These are phyloP conservation scores for Monosporascus sp. DNA, from an alignment of 2,329 filamentous ascomycete species.

Conservation along the genomic window DNA sequence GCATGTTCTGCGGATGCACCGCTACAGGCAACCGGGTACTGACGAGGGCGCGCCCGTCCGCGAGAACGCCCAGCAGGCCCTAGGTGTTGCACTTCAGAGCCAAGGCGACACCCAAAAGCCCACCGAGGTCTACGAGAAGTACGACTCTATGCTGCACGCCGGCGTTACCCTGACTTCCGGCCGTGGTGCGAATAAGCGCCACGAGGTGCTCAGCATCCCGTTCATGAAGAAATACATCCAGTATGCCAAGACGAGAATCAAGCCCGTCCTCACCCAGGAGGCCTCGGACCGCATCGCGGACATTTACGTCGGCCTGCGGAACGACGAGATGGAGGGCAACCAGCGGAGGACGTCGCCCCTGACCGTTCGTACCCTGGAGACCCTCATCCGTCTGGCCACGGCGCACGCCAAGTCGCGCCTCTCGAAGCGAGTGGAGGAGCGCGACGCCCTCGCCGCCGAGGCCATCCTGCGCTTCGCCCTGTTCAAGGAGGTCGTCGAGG, in stretches of 20 bases:
- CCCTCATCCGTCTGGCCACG: conserved; percentile 93
- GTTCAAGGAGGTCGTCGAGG: conserved; percentile 88
- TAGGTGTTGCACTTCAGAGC: conserved; percentile 81
- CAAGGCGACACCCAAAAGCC: conserved; percentile 67
- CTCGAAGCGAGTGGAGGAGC: conserved; percentile 82
- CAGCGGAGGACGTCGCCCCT: conserved; percentile 90
- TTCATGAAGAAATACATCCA: conserved; percentile 99
- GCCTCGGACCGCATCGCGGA: conserved; percentile 88
- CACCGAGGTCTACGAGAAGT: conserved; percentile 93
- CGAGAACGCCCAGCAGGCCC: conserved; percentile 75
- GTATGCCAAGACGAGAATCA: conserved; percentile 88
- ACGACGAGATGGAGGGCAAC: conserved; percentile 93
- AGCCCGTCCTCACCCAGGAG: conserved; percentile 83
- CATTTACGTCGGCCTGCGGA: conserved; percentile 86
- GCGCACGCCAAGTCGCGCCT: conserved; percentile 91
- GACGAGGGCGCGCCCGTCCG: conserved; percentile 94
- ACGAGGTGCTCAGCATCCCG: conserved; percentile 88
- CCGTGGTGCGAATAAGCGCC: conserved; percentile 67
- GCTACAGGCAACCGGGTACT: conserved; percentile 84
- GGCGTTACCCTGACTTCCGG: conserved; percentile 76
- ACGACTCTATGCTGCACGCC: conserved; percentile 90
- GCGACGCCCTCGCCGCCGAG: conserved; percentile 83
- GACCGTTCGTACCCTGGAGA: conserved; percentile 95
- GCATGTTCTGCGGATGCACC: conserved; percentile 94
- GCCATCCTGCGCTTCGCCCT: conserved; percentile 87